Conservation (phyloP, 2,329 filamentous ascomycete species). For the Cladosporium sp. region DNA sequence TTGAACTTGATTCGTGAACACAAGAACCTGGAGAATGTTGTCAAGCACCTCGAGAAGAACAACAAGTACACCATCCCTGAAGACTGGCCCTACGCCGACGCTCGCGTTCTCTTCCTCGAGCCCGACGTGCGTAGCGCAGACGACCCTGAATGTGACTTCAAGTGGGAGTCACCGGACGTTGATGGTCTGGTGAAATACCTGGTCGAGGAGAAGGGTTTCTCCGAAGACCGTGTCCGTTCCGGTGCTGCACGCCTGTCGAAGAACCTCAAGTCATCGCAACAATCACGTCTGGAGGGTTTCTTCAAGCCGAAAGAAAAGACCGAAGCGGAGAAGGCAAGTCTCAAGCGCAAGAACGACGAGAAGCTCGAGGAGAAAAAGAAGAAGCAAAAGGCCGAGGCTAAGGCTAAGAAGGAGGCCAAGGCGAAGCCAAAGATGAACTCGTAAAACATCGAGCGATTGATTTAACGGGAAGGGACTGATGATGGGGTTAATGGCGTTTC, state of each 20-base stretch:
- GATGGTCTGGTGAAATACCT: conserved; percentile 87
- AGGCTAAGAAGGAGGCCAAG: conserved; percentile 90
- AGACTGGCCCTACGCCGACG: conserved; percentile 95
- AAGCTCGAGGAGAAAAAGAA: conserved; percentile 92
- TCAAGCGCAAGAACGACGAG: conserved; percentile 92
- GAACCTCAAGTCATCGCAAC: conserved; percentile 85
- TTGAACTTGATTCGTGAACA: conserved; percentile 92
- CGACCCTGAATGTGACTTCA: conserved; percentile 87
- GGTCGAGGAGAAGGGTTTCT: conserved; percentile 93
- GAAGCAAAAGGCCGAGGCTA: conserved; percentile 88
- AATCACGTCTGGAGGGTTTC: conserved; percentile 89
- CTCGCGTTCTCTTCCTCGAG: conserved; percentile 83
- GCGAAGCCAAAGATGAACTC: conserved; percentile 60
- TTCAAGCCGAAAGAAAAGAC: conserved; percentile 92
- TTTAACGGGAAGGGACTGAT: neutral
- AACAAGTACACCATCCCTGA: conserved; percentile 85
- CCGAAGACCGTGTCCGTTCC: conserved; percentile 81
- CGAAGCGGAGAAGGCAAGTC: conserved; percentile 71
- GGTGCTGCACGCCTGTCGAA: conserved; percentile 77
- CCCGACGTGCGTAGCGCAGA: conserved; percentile 83
- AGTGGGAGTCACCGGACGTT: conserved; percentile 91
- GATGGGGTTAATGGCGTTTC: conserved; percentile 4
- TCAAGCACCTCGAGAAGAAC: conserved; percentile 69
- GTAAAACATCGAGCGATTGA: conserved; percentile 8
- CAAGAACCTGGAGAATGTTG: conserved; percentile 78